Evolutionary conservation across 1,284 basidiomycete species (phyloP).

Genomic region (Boletus subluridellus): DNA sequence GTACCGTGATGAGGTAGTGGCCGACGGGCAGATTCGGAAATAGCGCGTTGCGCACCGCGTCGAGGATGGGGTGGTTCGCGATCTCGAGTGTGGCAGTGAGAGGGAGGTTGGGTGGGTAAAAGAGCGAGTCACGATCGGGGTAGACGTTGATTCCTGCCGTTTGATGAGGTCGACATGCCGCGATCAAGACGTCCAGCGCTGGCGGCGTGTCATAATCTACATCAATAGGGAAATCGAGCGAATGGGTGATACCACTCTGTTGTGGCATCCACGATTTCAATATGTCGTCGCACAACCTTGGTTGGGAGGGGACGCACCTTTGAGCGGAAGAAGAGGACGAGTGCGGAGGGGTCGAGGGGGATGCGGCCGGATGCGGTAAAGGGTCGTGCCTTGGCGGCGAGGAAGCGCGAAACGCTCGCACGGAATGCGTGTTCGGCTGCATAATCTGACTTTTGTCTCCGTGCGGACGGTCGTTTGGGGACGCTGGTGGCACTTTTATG

Average conservation of each 20-base stretch:
- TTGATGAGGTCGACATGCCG: slow-evolving; percentile 65
- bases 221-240: slow-evolving; percentile 76
- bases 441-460: slow-evolving; percentile 39
- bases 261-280: slow-evolving; percentile 5
- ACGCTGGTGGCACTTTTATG: slow-evolving; percentile 35
- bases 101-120: slow-evolving; percentile 67
- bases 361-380: slow-evolving; percentile 68
- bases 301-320: slow-evolving; percentile 46
- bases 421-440: slow-evolving; percentile 54
- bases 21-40: slow-evolving; percentile 66
- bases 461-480: slow-evolving; percentile 31
- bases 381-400: slow-evolving; percentile 57
- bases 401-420: slow-evolving; percentile 52
- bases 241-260: slow-evolving; percentile 73
- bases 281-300: neutral
- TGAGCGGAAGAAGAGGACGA: slow-evolving; percentile 74
- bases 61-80: slow-evolving; percentile 74
- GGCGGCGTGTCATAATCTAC: slow-evolving; percentile 70
- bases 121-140: slow-evolving; percentile 61
- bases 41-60: slow-evolving; percentile 63
- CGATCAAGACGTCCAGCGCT: slow-evolving; percentile 73
- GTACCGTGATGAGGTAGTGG: slow-evolving; percentile 62
- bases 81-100: slow-evolving; percentile 72
- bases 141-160: slow-evolving; percentile 54
- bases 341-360: slow-evolving; percentile 61